Base-by-base conservation (phyloP, 805 yeast species). In the Lipomyces sp. region DNA sequence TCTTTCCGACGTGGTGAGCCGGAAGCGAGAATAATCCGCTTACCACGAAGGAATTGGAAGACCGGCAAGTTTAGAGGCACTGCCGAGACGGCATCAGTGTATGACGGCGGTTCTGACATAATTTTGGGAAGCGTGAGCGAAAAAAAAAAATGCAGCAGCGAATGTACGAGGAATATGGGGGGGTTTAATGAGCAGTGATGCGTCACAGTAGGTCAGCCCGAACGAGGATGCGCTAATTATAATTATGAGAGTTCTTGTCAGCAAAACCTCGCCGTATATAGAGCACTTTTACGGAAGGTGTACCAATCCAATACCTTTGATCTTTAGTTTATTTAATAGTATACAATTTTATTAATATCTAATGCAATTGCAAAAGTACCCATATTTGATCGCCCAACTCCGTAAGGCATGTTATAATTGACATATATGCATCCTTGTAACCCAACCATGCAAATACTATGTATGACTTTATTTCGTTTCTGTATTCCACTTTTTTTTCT, bases 1-100 rank as follows among this genome's bases (percentile, higher is more conserved):
- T 90, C 90, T 62, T 80, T 77, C 64, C 99, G 80, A 66, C 97
- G 82, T 1, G 96, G 94, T 0, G 98, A 93, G 0, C 90, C 84
- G 1, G 97, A 91, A 0, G 97, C 97, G 5, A 94, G 81, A 4
- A 91, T 79, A 33, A 93, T 73, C 32, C 73, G 73, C 34, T 73
- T 74, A 32, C 64, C 69, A 29, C 62, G 54, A 18, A 74, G 66
- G 30, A 53, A 55, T 15, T 62, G 63, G 57, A 68, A 68, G 4
- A 68, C 65, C 0, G 71, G 71, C 15, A 68, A 63, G 11, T 63
- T 64, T 18, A 68, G 55, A 18, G 60, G 64, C 39, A 13, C 35
- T 33, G 18, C 57, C 34, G 59, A 15, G 29, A 45, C 60, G 39
- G 62, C 62, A 18, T 39, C 62, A 29, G 24, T 24, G 51, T 62